Conservation (phyloP, 345 rosid genomes). For the Jatropha curcas region DNA sequence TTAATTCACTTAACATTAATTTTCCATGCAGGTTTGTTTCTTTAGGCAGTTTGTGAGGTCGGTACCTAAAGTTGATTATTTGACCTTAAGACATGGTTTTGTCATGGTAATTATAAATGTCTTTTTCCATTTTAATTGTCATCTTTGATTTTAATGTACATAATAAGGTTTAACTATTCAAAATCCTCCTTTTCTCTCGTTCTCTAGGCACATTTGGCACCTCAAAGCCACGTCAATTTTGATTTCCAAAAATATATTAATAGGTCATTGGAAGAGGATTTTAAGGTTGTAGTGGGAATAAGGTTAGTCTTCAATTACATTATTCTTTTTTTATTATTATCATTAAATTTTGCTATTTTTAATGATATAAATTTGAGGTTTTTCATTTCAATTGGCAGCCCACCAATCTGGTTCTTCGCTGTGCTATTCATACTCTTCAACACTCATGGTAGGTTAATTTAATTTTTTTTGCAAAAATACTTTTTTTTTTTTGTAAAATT, state of each 20-base stretch:
- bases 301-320: constrained; percentile 29
- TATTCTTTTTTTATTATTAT: neutral
- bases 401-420: constrained; percentile 39
- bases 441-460: constrained; percentile 30
- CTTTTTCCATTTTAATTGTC: neutral
- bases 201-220: constrained; percentile 52
- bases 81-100: constrained; percentile 34
- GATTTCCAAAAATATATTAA: constrained; percentile 51
- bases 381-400: constrained; percentile 22
- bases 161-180: no score
- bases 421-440: constrained; percentile 38
- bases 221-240: constrained; percentile 40
- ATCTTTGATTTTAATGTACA: neutral
- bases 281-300: constrained; percentile 57
- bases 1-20: neutral
- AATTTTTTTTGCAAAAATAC: neutral
- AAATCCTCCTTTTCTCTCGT: neutral
- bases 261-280: constrained; percentile 57
- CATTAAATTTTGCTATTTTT: neutral
- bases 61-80: constrained; percentile 32
- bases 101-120: constrained; percentile 17
- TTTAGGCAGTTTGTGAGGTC: constrained; percentile 35
- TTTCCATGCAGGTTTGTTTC: constrained; percentile 29
- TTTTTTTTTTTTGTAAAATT: no score
- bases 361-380: neutral